Conservation (phyloP, 805 yeast species). For the Clavispora fructus region DNA sequence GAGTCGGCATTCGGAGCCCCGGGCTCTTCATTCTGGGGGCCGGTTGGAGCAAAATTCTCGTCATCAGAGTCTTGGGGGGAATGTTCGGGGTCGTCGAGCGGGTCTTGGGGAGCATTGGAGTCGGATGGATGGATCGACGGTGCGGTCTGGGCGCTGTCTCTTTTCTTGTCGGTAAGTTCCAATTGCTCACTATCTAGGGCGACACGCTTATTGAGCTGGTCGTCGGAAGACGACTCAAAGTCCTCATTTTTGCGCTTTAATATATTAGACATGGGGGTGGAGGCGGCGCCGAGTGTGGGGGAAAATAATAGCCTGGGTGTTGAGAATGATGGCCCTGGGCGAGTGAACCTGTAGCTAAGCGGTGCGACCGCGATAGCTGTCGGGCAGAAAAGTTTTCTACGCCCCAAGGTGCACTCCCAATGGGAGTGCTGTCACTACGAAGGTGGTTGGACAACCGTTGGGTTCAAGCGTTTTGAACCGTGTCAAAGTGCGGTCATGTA, state of each 20-base stretch:
- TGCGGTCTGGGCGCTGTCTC: slow-evolving; percentile 40
- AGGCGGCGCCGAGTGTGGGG: neutral
- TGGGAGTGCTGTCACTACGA: no score
- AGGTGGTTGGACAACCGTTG: no score
- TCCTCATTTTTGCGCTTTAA: slow-evolving; percentile 71
- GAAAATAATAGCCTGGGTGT: neutral
- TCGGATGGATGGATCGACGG: slow-evolving; percentile 22
- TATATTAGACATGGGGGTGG: slow-evolving; percentile 23
- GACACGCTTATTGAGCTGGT: slow-evolving; percentile 57
- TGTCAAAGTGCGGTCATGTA: no score
- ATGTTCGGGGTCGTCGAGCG: neutral
- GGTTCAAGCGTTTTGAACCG: no score
- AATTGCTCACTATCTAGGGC: slow-evolving; percentile 63
- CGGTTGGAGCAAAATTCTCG: neutral
- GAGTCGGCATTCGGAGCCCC: neutral
- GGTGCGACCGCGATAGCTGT: neutral
- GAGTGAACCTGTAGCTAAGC: neutral
- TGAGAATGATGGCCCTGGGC: neutral
- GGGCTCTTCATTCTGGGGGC: neutral
- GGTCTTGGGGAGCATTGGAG: neutral
- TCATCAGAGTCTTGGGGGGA: neutral
- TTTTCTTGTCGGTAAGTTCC: slow-evolving; percentile 37
- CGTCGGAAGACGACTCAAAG: slow-evolving; percentile 33
- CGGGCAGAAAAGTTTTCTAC: neutral
- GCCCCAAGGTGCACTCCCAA: neutral